phyloP scores from a whole-genome alignment of 352 stramenopile genomes.

The Phytophthora meadii region DNA sequence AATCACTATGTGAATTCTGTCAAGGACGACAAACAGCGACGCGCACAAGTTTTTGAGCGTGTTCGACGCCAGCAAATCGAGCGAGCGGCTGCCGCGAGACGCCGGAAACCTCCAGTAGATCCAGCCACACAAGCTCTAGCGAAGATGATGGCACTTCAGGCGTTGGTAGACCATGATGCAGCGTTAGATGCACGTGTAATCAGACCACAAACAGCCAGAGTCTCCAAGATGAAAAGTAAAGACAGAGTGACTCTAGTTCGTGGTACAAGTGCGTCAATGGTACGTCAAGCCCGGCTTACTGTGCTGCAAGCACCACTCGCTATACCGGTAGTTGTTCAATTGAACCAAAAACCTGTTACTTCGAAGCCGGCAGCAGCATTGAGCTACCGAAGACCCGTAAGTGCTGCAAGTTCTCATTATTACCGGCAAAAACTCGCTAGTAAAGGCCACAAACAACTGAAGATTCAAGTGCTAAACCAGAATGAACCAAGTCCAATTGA shows the following conservation, averaged over 20 bases:
- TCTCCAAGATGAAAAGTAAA: neutral
- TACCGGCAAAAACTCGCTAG: conserved; percentile 6
- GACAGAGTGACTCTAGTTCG: conserved; percentile 22
- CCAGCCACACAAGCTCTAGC: conserved; percentile 28
- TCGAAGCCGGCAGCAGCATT: neutral
- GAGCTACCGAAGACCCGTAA: conserved; percentile 5
- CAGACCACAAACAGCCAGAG: conserved; percentile 26
- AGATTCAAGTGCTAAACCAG: conserved; percentile 8
- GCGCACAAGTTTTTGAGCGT: conserved; percentile 38
- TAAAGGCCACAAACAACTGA: conserved; percentile 18
- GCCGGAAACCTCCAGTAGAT: conserved; percentile 48
- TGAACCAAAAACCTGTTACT: neutral
- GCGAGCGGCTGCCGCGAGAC: conserved; percentile 37
- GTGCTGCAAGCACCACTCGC: conserved; percentile 38
- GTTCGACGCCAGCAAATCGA: conserved; percentile 37
- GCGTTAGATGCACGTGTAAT: conserved; percentile 6
- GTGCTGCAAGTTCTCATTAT: conserved; percentile 7
- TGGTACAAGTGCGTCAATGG: conserved; percentile 55
- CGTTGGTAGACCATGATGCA: conserved; percentile 34
- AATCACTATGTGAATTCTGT: conserved; percentile 48
- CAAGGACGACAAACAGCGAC: conserved; percentile 47
- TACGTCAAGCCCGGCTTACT: conserved; percentile 53
- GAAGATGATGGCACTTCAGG: conserved; percentile 38
- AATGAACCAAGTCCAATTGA: neutral
- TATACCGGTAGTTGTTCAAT: neutral